phyloP scores from a whole-genome alignment of 176 grass and related monocot species.

The Areca catechu region DNA sequence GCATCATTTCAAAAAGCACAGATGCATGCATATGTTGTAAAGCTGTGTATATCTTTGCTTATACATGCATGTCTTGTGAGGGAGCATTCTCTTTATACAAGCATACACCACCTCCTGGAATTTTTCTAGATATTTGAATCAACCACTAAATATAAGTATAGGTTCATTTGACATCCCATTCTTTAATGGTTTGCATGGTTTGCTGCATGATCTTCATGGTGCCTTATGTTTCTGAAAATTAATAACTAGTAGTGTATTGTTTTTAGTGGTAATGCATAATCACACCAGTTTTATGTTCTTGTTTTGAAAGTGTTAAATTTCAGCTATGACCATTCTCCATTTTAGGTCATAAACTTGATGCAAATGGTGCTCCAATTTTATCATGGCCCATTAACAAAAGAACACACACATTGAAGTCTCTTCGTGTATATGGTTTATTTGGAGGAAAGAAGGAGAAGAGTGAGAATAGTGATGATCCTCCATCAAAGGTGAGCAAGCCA shows the following conservation, averaged over 20 bases:
- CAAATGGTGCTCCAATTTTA: slow-evolving; percentile 34
- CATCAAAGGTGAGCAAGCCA: slow-evolving; percentile 55
- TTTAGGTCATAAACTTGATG: slow-evolving; percentile 51
- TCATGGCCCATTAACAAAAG: slow-evolving; percentile 34
- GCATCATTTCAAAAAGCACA: too few species aligned
- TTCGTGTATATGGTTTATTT: slow-evolving; percentile 85
- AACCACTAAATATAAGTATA: too few species aligned
- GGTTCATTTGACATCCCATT: too few species aligned
- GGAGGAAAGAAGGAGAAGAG: slow-evolving; percentile 92
- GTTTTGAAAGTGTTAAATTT: neutral
- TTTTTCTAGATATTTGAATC: too few species aligned
- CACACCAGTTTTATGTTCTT: neutral
- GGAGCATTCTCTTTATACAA: too few species aligned
- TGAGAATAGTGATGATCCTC: slow-evolving; percentile 63
- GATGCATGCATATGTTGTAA: too few species aligned
- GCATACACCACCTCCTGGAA: too few species aligned
- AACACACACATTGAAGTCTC: slow-evolving; percentile 31
- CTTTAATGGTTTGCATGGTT: neutral
- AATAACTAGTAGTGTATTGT: neutral
- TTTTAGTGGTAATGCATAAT: neutral
- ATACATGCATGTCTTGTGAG: too few species aligned
- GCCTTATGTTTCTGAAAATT: neutral
- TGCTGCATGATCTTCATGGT: neutral
- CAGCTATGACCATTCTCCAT: slow-evolving; percentile 17
- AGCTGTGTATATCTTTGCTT: too few species aligned